These are phyloP conservation scores for Microdochium paspali DNA, from an alignment of 2,329 filamentous ascomycete species.

Conservation along the genomic window DNA sequence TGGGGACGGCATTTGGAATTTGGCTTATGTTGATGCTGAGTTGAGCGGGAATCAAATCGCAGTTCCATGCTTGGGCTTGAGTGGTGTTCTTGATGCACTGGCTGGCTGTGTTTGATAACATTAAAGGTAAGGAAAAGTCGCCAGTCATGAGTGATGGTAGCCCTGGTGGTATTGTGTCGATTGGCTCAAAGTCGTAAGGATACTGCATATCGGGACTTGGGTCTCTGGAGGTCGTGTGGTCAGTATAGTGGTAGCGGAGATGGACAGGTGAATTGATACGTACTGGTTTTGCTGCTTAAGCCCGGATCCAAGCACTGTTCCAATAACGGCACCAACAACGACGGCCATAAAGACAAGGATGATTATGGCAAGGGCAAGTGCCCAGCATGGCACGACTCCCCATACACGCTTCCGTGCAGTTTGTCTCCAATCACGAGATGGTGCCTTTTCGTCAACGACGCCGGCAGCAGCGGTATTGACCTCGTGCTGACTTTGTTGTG, in stretches of 20 bases:
- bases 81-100: slow-evolving; percentile 47
- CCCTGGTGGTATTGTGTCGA: slow-evolving; percentile 38
- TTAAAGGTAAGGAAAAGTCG: slow-evolving; percentile 43
- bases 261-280: too few relatives aligned
- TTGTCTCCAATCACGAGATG: slow-evolving; percentile 40
- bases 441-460: slow-evolving; percentile 36
- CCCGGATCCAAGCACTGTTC: slow-evolving; percentile 25
- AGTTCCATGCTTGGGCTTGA: slow-evolving; percentile 54
- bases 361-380: slow-evolving; percentile 38
- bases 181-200: slow-evolving; percentile 37
- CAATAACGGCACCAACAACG: slow-evolving; percentile 48
- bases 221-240: too few relatives aligned
- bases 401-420: slow-evolving; percentile 45
- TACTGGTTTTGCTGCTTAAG: background rate
- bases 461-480: slow-evolving; percentile 40
- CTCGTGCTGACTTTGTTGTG: slow-evolving; percentile 41
- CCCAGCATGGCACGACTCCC: slow-evolving; percentile 54
- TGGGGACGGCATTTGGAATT: slow-evolving; percentile 14
- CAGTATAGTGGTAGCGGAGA: too few relatives aligned
- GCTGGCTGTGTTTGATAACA: slow-evolving; percentile 36
- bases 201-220: background rate
- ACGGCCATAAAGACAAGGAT: slow-evolving; percentile 42
- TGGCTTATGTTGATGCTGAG: slow-evolving; percentile 31
- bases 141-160: slow-evolving; percentile 46
- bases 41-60: slow-evolving; percentile 38